These are phyloP conservation scores for Magnolia sinica DNA, from an alignment of 164 flowering plant species.

Conservation along the genomic window DNA sequence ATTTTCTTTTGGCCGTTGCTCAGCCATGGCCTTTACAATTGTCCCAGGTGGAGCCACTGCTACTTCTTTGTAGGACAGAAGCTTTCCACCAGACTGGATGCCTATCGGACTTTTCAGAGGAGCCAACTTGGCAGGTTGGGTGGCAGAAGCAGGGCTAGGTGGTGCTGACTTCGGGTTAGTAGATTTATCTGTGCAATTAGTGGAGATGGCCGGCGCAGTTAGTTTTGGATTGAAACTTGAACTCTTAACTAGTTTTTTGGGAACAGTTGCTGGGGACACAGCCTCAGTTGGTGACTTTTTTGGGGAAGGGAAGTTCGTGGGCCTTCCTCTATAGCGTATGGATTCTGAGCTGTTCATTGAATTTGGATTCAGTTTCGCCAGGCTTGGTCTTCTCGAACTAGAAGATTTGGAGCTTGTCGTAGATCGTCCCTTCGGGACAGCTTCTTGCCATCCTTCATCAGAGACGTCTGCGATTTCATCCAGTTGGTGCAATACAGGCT, in stretches of 20 bases:
- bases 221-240: slow-evolving; percentile 25
- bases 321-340: slow-evolving; percentile 25
- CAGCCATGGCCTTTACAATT: slow-evolving; percentile 51
- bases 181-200: slow-evolving; percentile 37
- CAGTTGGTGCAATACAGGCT: slow-evolving; percentile 19
- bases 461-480: slow-evolving; percentile 38
- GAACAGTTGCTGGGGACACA: slow-evolving; percentile 16
- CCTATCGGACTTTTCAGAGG: slow-evolving; percentile 37
- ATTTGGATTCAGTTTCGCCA: slow-evolving; percentile 42
- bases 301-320: slow-evolving; percentile 18
- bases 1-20: slow-evolving; percentile 44
- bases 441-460: slow-evolving; percentile 96
- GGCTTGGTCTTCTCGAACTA: slow-evolving; percentile 37
- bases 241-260: slow-evolving; percentile 37
- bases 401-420: slow-evolving; percentile 33
- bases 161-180: slow-evolving; percentile 49
- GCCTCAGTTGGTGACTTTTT: slow-evolving; percentile 25
- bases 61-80: slow-evolving; percentile 83
- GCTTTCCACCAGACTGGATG: slow-evolving; percentile 64
- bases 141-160: slow-evolving; percentile 43
- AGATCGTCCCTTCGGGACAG: slow-evolving; percentile 58
- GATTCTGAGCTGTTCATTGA: slow-evolving; percentile 23
- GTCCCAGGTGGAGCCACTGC: slow-evolving; percentile 84
- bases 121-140: slow-evolving; percentile 38
- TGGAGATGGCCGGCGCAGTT: slow-evolving; percentile 21